phyloP scores from a whole-genome alignment of 2,329 filamentous ascomycete species.

The Escovopsis weberi region DNA sequence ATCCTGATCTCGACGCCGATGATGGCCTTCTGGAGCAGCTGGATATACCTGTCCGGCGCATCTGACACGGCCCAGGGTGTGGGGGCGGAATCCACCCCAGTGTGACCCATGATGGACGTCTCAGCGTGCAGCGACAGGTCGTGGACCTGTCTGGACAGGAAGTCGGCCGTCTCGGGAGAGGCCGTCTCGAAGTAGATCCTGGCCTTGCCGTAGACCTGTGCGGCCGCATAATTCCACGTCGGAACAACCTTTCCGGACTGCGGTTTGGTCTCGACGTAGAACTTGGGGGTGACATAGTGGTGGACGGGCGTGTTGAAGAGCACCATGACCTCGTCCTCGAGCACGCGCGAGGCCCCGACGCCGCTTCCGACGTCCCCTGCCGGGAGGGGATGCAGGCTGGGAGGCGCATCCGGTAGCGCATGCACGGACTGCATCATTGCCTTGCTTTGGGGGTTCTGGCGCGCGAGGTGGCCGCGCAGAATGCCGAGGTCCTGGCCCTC shows the following conservation, averaged over 20 bases:
- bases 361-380: not conserved
- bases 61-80: conserved; percentile 41
- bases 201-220: conserved; percentile 46
- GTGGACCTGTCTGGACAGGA: conserved; percentile 35
- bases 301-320: conserved; percentile 45
- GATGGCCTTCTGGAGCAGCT: conserved; percentile 42
- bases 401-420: not conserved
- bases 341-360: conserved; percentile 8
- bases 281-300: conserved; percentile 55
- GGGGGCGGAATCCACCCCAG: conserved; percentile 13
- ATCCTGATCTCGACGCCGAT: conserved; percentile 47
- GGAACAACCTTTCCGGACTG: conserved; percentile 50
- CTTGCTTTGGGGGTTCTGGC: conserved; percentile 49
- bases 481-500: conserved; percentile 23
- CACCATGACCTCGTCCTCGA: conserved; percentile 43
- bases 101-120: conserved; percentile 40
- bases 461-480: conserved; percentile 48
- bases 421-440: conserved; percentile 36
- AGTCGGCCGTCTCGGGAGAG: conserved; percentile 27
- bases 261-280: conserved; percentile 53
- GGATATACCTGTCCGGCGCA: conserved; percentile 40
- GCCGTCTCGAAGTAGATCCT: conserved; percentile 37
- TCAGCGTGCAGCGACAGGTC: conserved; percentile 40
- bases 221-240: conserved; percentile 57
- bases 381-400: too few relatives aligned